Conservation (phyloP, 2,329 filamentous ascomycete genomes). For the Sarocladium strictum region DNA sequence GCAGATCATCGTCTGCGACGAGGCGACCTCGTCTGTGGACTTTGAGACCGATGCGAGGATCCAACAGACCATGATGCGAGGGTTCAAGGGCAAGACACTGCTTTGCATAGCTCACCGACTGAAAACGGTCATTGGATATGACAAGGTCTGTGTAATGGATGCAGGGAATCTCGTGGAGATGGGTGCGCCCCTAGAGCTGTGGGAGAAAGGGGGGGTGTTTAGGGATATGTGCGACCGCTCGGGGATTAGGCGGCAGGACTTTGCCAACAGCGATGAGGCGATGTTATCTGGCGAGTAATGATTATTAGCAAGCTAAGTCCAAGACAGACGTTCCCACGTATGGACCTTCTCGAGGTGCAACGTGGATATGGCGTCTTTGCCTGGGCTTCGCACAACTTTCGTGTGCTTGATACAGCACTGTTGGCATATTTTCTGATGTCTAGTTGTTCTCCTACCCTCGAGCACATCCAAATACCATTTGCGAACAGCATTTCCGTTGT, state of each 20-base stretch:
- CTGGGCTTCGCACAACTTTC: too few relatives aligned
- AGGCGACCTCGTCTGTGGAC: slow-evolving; percentile 66
- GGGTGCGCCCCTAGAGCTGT: slow-evolving; percentile 50
- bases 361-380: too few relatives aligned
- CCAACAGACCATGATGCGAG: slow-evolving; percentile 59
- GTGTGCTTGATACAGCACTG: too few relatives aligned
- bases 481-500: too few relatives aligned
- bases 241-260: background rate
- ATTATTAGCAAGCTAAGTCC: too few relatives aligned
- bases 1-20: slow-evolving; percentile 37
- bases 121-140: slow-evolving; percentile 64
- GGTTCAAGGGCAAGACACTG: slow-evolving; percentile 58
- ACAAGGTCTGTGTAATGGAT: slow-evolving; percentile 59
- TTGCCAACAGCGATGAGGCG: too few relatives aligned
- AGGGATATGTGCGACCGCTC: slow-evolving; percentile 33
- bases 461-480: too few relatives aligned
- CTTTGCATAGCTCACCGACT: slow-evolving; percentile 64
- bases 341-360: too few relatives aligned
- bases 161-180: slow-evolving; percentile 59
- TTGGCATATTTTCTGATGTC: too few relatives aligned
- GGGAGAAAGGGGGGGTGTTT: slow-evolving; percentile 44
- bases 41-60: slow-evolving; percentile 65
- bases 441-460: too few relatives aligned
- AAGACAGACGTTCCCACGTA: too few relatives aligned
- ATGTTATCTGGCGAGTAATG: too few relatives aligned